Evolutionary conservation across 2,329 filamentous ascomycete species (phyloP), one percentile per base, ranked within the genome.

Genomic region (Colletotrichum sp.): DNA sequence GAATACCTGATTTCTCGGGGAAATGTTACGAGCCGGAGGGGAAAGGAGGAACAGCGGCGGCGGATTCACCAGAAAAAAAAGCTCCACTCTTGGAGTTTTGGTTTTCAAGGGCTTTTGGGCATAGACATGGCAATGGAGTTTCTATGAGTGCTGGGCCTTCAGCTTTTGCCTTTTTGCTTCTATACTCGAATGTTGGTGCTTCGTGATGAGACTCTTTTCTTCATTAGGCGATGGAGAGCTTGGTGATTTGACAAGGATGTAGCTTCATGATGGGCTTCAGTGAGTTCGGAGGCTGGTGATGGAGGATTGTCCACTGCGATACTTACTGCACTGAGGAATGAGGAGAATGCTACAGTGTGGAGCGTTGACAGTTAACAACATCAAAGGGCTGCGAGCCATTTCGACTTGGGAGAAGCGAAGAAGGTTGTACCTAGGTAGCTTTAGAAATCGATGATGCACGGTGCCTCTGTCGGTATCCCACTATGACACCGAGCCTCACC

Each of bases 101-200:
- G 32, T 32, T 60, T 52, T 64, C 49, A 13, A 59, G 30, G 34
- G 44, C 59, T 72, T 74, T 60, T 69, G 64, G 32, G 63, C 72
- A 64, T 72, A 73, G 57, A 76, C 57, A 69, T 69, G 69, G 73
- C 44, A 73, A 69, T 73, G 73, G 69, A 69, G 69, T 76, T 60
- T 72, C 64, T 49, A 52, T 36, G 64, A 64, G 55, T 65, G 62
- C 36, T 62, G 36, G 30, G 7, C 36, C 32, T 49, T 65, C 10
- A 32, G 30, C 49, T 69, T 36, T 28, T 21, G 10, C 21, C 18
- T 30, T n/a, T 26, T 36, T 28, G 10, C 49, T 39, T 30, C 7
- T 26, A 1, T 16, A 2, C 18, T 8, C 21, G 7, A 28, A 9
- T 15, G 2, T 18, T 26, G 6, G 15, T 34, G 30, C 13, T 24